A percentile compares a stretch with the other conserved stretches of the same genome.
Evolutionary conservation across 352 stramenopile genomes (phyloP).

Genomic region (Globisporangium lucens): DNA sequence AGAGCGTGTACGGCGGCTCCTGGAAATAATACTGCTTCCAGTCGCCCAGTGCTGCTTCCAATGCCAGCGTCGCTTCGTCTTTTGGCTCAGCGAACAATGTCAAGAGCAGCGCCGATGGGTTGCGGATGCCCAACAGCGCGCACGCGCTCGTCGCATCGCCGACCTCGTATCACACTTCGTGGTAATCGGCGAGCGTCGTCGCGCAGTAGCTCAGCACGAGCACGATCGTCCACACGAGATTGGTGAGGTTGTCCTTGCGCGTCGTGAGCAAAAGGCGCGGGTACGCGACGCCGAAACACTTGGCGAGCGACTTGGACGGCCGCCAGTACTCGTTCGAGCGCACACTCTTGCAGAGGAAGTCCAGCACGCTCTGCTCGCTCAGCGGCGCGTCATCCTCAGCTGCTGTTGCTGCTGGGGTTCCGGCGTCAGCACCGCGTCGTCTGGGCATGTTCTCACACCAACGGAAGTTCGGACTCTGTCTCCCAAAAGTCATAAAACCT

Average conservation of each 20-base stretch:
- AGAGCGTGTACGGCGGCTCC: slow-evolving; percentile 55
- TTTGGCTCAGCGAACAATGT: slow-evolving; percentile 38
- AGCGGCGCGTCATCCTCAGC: slow-evolving; percentile 5
- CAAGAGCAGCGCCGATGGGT: slow-evolving; percentile 31
- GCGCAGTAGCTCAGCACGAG: slow-evolving; percentile 44
- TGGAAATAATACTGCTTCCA: slow-evolving; percentile 56
- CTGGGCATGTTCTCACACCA: not conserved
- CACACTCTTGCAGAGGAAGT: slow-evolving; percentile 37
- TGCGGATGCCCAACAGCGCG: slow-evolving; percentile 26
- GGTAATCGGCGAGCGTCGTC: slow-evolving; percentile 37
- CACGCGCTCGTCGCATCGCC: slow-evolving; percentile 30
- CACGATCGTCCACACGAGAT: slow-evolving; percentile 51
- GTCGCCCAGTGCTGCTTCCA: slow-evolving; percentile 33
- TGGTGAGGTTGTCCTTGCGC: slow-evolving; percentile 44
- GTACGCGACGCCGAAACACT: slow-evolving; percentile 35
- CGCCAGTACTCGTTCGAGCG: slow-evolving; percentile 31
- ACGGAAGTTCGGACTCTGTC: no score
- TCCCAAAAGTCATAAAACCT: not conserved
- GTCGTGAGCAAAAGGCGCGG: slow-evolving; percentile 31
- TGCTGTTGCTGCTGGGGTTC: not conserved
- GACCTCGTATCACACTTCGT: slow-evolving; percentile 52
- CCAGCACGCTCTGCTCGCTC: slow-evolving; percentile 29
- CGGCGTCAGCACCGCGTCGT: not conserved
- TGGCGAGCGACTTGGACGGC: slow-evolving; percentile 42
- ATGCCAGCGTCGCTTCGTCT: slow-evolving; percentile 21